A percentile compares a stretch with the other conserved stretches of the same genome.
These are phyloP conservation scores for Colletotrichum camelliae DNA, from an alignment of 2,329 filamentous ascomycete species.

Conservation along the genomic window DNA sequence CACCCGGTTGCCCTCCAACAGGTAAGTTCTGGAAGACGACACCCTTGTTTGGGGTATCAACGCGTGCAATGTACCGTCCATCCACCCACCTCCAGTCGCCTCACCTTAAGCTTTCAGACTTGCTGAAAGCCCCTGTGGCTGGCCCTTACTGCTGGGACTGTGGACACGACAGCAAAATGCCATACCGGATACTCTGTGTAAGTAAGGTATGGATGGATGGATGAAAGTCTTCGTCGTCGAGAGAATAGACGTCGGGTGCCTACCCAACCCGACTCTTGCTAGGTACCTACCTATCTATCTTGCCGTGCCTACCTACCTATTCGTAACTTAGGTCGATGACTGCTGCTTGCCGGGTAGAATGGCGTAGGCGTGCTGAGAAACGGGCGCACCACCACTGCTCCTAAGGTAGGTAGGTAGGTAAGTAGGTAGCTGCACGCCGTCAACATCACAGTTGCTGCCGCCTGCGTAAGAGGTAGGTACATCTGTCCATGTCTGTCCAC, in stretches of 20 bases:
- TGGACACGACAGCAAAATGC: neutral
- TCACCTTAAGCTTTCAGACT: conserved; percentile 8
- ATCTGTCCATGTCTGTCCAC: neutral
- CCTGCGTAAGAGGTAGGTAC: neutral
- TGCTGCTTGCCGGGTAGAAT: neutral
- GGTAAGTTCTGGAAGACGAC: neutral
- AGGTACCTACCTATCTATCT: neutral
- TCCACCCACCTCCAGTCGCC: neutral
- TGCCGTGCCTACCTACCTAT: neutral
- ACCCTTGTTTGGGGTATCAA: neutral
- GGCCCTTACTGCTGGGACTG: conserved; percentile 1
- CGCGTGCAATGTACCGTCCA: neutral
- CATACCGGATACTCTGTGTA: neutral
- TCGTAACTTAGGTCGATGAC: neutral
- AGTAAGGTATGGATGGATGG: too few relatives aligned
- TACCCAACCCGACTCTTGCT: neutral
- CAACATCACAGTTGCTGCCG: neutral
- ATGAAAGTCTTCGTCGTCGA: neutral
- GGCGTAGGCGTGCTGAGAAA: neutral
- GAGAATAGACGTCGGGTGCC: neutral
- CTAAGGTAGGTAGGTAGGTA: neutral
- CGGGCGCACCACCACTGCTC: neutral
- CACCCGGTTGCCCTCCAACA: neutral
- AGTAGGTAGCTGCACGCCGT: neutral
- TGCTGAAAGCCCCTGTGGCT: neutral